Percentiles rank a stretch among this genome's conserved stretches.
Evolutionary conservation across 106 monocot genomes (phyloP).

Genomic region (Iris macrosiphon): DNA sequence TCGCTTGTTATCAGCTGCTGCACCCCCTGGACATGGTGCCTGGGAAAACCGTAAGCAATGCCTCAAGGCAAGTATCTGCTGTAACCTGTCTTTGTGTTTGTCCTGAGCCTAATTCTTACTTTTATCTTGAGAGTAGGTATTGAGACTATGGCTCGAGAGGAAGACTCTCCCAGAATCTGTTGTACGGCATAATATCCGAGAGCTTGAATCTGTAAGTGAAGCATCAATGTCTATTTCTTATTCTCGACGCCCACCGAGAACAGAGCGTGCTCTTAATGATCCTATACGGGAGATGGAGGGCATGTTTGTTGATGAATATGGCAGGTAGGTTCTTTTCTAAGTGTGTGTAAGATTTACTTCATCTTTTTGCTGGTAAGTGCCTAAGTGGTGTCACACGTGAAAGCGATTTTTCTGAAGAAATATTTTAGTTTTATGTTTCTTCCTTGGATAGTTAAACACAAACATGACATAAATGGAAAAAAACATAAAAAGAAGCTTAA

Average conservation of each 20-base stretch:
- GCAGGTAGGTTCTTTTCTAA: constrained; percentile 74
- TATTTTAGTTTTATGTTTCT: no score
- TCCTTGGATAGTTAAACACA: no score
- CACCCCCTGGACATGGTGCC: constrained; percentile 80
- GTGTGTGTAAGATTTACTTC: no score
- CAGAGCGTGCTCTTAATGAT: constrained; percentile 68
- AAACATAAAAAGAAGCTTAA: no score
- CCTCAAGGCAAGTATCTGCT: constrained; percentile 60
- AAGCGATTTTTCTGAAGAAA: no score
- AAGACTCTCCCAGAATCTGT: constrained; percentile 73
- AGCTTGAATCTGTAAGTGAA: constrained; percentile 66
- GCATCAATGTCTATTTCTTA: constrained; percentile 39
- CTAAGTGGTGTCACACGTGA: no score
- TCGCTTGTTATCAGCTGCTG: constrained; percentile 66
- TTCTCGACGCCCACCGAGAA: constrained; percentile 54
- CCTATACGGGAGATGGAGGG: constrained; percentile 93
- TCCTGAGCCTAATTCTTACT: not conserved
- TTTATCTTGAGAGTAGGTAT: constrained; percentile 41
- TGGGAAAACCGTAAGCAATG: constrained; percentile 89
- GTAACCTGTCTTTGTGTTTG: not conserved
- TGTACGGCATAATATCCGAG: constrained; percentile 64
- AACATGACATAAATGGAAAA: no score
- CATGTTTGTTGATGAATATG: constrained; percentile 99
- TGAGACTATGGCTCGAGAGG: constrained; percentile 92
- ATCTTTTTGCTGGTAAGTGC: no score